Evolutionary conservation across 2,329 filamentous ascomycete genomes (phyloP), one percentile per base, ranked within the genome.

Genomic region (Colletotrichum limetticola): DNA sequence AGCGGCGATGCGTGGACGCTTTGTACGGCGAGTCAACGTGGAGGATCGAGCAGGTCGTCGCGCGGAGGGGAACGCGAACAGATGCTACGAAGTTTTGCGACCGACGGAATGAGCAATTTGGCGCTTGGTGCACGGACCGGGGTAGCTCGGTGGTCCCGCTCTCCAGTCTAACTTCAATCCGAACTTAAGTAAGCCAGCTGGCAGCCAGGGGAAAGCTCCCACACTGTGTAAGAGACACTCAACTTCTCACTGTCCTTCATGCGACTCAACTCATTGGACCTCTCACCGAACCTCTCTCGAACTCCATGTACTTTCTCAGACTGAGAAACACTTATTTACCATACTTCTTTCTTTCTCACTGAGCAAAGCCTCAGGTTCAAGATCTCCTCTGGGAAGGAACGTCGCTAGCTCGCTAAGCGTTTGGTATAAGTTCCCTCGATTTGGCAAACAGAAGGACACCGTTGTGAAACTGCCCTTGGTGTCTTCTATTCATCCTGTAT

Each of bases 51-150:
- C 12, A 58, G 49, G 28, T 66, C 65, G 66, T 69, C 66, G 57
- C 67, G 66, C 53, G 32, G 46, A 57, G 37, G 32, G 66, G 52
- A 11, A 59, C 69, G 69, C 59, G 72, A 61, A 24, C 58, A 59
- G 30, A 59, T 42, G 56, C 49, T 70, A 60, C 65, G 68, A 70
- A 74, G 61, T 66, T 64, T 72, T 74, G 56, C 46, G 65, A 74
- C 49, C 19, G 26, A 19, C 35, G 55, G 64, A 60, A 66, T 61
- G 63, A 53, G 67, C 58, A 67, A 72, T 67, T 59, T 72, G 63
- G 52, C 59, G 66, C 60, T 35, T 63, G 14, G 62, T 28, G 63
- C 71, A 74, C 68, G 62, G 68, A 68, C 71, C 12, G 59, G 56
- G 62, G 56, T 56, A 68, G 65, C 66, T 70, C 35, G 64, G 52